A percentile compares a stretch with the other conserved stretches of the same genome.
phyloP scores from a whole-genome alignment of 768 basidiomycete genomes.

The Naganishia onofrii region DNA sequence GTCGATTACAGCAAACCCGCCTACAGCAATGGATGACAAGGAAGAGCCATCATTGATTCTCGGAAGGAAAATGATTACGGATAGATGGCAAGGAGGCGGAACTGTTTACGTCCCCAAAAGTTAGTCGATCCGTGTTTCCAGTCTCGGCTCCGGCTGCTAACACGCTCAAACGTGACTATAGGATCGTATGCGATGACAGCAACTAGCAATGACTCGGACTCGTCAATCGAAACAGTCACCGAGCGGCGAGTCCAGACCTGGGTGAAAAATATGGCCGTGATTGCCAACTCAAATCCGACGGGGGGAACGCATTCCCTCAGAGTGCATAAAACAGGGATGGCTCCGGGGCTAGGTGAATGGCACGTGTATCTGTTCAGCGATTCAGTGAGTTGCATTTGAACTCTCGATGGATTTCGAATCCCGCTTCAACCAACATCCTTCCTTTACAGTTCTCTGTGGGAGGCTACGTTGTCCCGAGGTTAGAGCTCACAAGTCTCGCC shows the following conservation, averaged over 20 bases:
- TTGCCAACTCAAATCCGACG: constrained; percentile 16
- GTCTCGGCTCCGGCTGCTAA: background rate
- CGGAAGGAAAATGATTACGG: constrained; percentile 11
- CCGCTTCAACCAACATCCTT: background rate
- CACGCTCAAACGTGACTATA: background rate
- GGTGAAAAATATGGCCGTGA: constrained; percentile 22
- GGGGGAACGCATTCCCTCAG: constrained; percentile 1
- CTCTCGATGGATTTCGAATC: background rate
- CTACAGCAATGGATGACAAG: background rate
- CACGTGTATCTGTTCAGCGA: constrained; percentile 17
- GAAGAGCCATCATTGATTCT: constrained; percentile 15
- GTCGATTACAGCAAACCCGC: constrained; percentile 4
- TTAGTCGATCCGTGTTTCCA: background rate
- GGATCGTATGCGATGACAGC: constrained; percentile 8
- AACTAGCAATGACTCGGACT: background rate
- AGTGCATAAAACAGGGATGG: constrained; percentile 11
- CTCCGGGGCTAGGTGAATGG: constrained; percentile 17
- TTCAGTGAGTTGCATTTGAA: background rate
- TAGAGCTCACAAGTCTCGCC: constrained; percentile 6
- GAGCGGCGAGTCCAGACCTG: constrained; percentile 17
- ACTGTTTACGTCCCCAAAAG: constrained; percentile 12
- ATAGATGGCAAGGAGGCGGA: constrained; percentile 19
- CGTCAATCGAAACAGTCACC: background rate
- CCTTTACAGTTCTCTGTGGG: constrained; percentile 12
- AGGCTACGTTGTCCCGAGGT: constrained; percentile 4